A percentile compares a stretch with the other conserved stretches of the same genome.
These are phyloP conservation scores for Penicillium sp. DNA, from an alignment of 2,329 filamentous ascomycete genomes.

Conservation along the genomic window DNA sequence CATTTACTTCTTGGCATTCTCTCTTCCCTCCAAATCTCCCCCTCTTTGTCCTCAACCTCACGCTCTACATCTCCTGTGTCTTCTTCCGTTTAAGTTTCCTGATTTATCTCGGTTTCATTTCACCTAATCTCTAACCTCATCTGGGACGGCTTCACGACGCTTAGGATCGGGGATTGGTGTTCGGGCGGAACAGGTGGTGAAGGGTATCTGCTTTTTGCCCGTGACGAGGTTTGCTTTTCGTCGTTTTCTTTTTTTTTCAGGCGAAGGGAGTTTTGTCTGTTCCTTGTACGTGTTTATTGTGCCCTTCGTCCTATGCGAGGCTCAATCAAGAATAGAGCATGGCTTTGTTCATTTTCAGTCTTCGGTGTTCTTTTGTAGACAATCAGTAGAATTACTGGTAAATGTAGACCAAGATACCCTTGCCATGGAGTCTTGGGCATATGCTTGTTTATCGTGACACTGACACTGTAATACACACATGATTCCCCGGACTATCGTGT, in stretches of 20 bases:
- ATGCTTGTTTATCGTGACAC: neutral
- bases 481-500: neutral
- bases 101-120: conserved; percentile 30
- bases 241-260: conserved; percentile 13
- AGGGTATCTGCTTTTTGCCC: conserved; percentile 20
- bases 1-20: neutral
- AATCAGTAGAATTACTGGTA: neutral
- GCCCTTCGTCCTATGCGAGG: conserved; percentile 20
- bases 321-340: conserved; percentile 21
- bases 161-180: conserved; percentile 29
- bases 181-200: conserved; percentile 31
- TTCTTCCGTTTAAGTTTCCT: conserved; percentile 24
- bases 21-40: conserved; percentile 14
- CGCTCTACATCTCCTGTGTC: conserved; percentile 36
- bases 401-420: neutral
- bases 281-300: conserved; percentile 33
- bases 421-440: neutral
- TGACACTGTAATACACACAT: neutral
- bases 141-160: conserved; percentile 25
- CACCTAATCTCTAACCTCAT: conserved; percentile 28
- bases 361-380: neutral
- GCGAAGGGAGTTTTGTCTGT: conserved; percentile 33
- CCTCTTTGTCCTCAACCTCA: conserved; percentile 21
- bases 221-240: conserved; percentile 28
- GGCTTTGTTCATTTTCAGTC: conserved; percentile 21